phyloP scores from a whole-genome alignment of 73 alveolate species.

The Effrenium voratum region DNA sequence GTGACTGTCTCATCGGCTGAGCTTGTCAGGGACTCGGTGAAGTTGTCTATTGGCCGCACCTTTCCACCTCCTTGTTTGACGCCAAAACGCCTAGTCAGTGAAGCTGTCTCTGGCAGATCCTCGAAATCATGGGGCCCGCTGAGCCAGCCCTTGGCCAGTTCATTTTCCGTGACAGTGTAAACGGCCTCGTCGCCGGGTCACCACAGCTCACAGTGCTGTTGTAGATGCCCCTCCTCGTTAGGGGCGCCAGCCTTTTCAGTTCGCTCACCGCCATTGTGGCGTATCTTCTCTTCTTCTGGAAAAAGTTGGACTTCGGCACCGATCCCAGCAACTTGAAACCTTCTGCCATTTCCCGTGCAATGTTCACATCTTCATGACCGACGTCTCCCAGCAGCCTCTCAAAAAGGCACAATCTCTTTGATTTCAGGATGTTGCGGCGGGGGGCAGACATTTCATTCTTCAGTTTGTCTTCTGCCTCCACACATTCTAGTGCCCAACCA shows the following conservation, averaged over 20 bases:
- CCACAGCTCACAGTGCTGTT: not conserved
- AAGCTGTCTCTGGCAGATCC: not conserved
- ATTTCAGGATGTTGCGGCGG: no score
- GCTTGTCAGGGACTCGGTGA: not conserved
- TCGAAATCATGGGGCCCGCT: not conserved
- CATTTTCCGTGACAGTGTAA: not conserved
- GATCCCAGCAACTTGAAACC: no score
- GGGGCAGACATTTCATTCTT: no score
- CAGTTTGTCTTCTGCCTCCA: no score
- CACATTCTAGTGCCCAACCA: no score
- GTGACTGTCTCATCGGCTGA: not conserved
- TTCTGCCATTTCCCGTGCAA: no score
- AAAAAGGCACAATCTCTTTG: no score
- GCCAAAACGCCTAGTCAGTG: not conserved
- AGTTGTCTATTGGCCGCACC: constrained; percentile 21
- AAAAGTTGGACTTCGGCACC: no score
- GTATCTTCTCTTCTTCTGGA: no score
- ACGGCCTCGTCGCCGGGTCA: not conserved
- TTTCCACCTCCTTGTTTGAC: no score
- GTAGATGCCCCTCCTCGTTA: not conserved
- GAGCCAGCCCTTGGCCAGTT: not conserved
- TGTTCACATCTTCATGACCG: no score
- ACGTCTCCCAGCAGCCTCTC: no score
- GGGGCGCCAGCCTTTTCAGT: not conserved
- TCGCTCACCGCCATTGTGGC: not conserved